Percentiles rank a stretch among this genome's conserved stretches.
These are phyloP conservation scores for Pseudopithomyces maydicus DNA, from an alignment of 2,329 filamentous ascomycete genomes.

Conservation along the genomic window DNA sequence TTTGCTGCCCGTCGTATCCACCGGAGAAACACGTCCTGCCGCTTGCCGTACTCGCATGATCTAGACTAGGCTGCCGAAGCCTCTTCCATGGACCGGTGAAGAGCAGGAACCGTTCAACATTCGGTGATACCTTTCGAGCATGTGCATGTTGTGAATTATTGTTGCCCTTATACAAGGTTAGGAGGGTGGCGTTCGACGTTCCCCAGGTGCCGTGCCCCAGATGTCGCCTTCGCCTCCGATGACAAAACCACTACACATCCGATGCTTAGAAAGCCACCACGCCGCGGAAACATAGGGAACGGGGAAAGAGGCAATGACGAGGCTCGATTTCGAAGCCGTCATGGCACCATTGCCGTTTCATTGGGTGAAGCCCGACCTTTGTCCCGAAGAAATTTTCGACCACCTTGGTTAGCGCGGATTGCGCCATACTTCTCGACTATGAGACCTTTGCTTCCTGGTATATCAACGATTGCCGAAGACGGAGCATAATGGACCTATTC, in stretches of 20 bases:
- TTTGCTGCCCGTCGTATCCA: not conserved
- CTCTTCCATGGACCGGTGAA: not conserved
- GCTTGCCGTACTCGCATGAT: not conserved
- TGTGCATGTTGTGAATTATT: not conserved
- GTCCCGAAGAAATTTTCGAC: slow-evolving; percentile 14
- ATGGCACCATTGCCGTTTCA: slow-evolving; percentile 5
- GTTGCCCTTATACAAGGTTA: not conserved
- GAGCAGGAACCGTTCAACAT: not conserved
- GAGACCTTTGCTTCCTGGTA: slow-evolving; percentile 12
- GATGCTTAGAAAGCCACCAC: slow-evolving; percentile 1
- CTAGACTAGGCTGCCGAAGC: not conserved
- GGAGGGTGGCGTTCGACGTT: not conserved
- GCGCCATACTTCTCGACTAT: slow-evolving; percentile 16
- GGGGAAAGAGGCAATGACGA: not conserved
- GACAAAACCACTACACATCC: slow-evolving; percentile 9
- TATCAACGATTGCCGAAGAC: slow-evolving; percentile 12
- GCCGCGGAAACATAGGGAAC: slow-evolving; percentile 6
- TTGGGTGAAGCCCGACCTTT: slow-evolving; percentile 11
- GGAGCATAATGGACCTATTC: slow-evolving; percentile 7
- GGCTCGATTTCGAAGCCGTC: slow-evolving; percentile 2
- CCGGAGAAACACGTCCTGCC: not conserved
- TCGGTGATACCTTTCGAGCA: not conserved
- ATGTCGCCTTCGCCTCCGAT: not conserved
- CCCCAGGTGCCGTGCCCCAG: not conserved
- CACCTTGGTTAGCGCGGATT: slow-evolving; percentile 16